Conservation (phyloP, 1,284 basidiomycete species). For the Cryptococcus depauperatus region DNA sequence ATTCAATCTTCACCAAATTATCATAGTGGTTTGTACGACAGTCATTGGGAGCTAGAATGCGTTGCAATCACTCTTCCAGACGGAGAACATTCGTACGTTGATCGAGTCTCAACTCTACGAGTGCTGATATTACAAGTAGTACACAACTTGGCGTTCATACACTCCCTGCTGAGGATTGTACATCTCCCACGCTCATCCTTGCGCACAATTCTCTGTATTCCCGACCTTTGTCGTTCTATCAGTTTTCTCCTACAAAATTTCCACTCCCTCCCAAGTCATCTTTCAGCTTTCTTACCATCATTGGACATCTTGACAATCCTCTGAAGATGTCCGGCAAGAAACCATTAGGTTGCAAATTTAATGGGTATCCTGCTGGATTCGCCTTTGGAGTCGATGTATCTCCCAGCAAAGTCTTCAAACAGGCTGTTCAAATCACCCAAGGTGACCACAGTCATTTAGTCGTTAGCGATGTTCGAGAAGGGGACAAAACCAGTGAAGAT, state of each 20-base stretch:
- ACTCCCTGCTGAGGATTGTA: constrained; percentile 2
- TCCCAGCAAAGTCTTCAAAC: neutral
- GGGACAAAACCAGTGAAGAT: neutral
- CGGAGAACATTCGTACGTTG: constrained; percentile 2
- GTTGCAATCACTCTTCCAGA: constrained; percentile 6
- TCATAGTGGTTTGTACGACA: neutral
- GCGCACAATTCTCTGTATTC: neutral
- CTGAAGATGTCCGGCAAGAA: neutral
- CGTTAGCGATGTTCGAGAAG: neutral
- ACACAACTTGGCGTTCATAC: neutral
- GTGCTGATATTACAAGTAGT: neutral
- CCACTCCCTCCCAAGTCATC: neutral
- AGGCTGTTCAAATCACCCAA: constrained; percentile 2
- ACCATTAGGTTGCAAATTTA: neutral
- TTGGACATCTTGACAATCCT: constrained; percentile 1
- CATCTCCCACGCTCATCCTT: constrained; percentile 2
- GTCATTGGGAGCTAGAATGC: constrained; percentile 5
- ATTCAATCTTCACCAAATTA: neutral
- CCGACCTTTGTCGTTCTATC: constrained; percentile 3
- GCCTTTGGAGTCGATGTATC: neutral
- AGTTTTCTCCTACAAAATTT: neutral
- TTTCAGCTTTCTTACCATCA: constrained; percentile 1
- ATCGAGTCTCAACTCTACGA: neutral
- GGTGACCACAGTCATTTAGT: constrained; percentile 1
- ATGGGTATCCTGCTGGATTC: neutral